Evolutionary conservation across 768 basidiomycete species (phyloP), one percentile per base, ranked within the genome.

Genomic region (Tylopilus plumbeoviolaceoides): DNA sequence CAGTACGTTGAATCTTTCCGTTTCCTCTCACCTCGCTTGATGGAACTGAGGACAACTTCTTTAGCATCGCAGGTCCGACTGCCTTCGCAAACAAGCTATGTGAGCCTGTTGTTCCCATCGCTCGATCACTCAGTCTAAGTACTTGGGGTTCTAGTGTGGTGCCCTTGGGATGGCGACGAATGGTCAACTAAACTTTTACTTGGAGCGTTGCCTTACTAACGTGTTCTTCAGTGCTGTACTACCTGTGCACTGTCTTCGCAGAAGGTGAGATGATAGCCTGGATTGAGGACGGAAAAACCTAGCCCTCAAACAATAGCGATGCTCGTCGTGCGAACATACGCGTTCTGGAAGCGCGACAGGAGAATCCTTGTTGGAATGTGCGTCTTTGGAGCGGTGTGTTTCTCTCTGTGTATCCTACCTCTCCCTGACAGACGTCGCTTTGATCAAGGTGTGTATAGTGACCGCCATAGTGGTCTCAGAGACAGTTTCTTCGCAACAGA

Each of bases 311-410:
- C 12, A 6, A 36, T 23, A 62, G 60, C 18, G 1, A 62, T 62
- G 51, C 54, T 62, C 36, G 45, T 59, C 10, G 52, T 63, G 20
- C 58, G 61, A 27, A 62, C 61, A 35, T 63, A 59, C 10, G 54
- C 42, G 1, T 54, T 62, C 47, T 62, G 61, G 61, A 51, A 54
- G 7, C 33, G 42, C 12, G 18, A 56, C 18, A 63, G 28, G 61
- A 62, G 21, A 49, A 45, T 63, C 14, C 61, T 62, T 4, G 35
- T 57, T 7, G 54, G 61, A 38, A 59, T 52, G 45, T 55, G 56
- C 18, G 38, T 41, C 17, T 51, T 53, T 38, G 54, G 57, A 39
- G 28, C 20, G 14, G 61, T 56, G 21, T 11, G 61, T 48, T 45
- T 42, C 15, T 2, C 9, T 44, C 17, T 35, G 14, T 7, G 10